Conservation (phyloP, 2,329 filamentous ascomycete genomes). For the Aspergillus oerlinghausenensis region DNA sequence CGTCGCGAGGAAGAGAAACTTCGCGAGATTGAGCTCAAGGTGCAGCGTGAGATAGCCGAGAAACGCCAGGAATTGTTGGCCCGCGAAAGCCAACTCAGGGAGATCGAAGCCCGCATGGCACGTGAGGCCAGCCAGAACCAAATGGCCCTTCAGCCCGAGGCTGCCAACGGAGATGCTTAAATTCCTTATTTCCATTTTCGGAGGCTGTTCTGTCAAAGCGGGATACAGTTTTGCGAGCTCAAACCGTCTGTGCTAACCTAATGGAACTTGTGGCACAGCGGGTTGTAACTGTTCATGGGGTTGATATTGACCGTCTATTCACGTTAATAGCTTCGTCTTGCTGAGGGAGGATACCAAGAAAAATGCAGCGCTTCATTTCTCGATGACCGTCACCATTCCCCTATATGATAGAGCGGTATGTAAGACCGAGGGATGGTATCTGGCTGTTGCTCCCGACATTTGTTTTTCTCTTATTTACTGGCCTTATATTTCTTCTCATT, state of each 20-base stretch:
- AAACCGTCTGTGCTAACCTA: conserved; percentile 33
- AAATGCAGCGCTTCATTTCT: conserved; percentile 28
- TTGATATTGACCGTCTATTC: conserved; percentile 38
- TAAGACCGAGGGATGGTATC: conserved; percentile 12
- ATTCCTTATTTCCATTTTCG: conserved; percentile 17
- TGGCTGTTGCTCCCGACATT: conserved; percentile 12
- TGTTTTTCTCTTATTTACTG: conserved; percentile 11
- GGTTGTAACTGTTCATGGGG: conserved; percentile 33
- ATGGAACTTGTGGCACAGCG: conserved; percentile 32
- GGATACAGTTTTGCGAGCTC: conserved; percentile 26
- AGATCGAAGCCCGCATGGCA: conserved; percentile 97
- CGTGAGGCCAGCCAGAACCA: conserved; percentile 62
- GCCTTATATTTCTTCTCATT: conserved; percentile 16
- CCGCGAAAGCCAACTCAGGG: conserved; percentile 95
- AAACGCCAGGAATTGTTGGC: conserved; percentile 98
- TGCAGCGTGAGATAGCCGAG: conserved; percentile 99
- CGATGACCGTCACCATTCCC: conserved; percentile 21
- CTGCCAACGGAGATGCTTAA: conserved; percentile 35
- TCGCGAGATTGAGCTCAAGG: conserved; percentile 98
- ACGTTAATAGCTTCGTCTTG: conserved; percentile 38
- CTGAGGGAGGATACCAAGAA: conserved; percentile 19
- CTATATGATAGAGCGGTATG: conserved; percentile 8
- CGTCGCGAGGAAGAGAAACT: conserved; percentile 99
- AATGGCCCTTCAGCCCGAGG: conserved; percentile 20
- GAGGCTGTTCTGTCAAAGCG: conserved; percentile 24